Base-by-base conservation (phyloP, 2,329 filamentous ascomycete species). In the Sporothrix phasma region DNA sequence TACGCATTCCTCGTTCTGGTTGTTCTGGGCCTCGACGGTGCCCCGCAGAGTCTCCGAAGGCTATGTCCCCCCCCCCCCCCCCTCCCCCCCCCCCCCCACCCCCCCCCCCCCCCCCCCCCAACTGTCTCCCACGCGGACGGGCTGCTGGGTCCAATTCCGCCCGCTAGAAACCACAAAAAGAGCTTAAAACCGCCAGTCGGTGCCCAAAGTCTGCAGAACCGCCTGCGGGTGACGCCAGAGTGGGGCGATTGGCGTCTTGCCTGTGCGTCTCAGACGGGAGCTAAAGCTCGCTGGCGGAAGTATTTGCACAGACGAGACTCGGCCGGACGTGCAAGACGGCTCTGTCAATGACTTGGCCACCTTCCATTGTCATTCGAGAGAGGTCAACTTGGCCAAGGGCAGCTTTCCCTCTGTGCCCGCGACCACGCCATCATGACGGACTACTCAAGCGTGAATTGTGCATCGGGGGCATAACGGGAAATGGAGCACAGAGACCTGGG, bases 221-320 rank as follows among this genome's bases (percentile, higher is more conserved):
- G 4, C 51, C 51, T 39, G 31, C 34, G 37, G 51, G 5, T 24
- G 51, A 17, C 54, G 39, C 39, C 11, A 43, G 22, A 2, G 54
- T 59, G 54, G 54, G 39, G 37, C 37, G 54, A 59, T 45, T 59
- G 34, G 26, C 26, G 51, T n/a, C 45, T 24, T 39, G 11, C 22
- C 39, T 59, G 54, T 59, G 22, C 24, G 24, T 59, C 19, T 34
- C 17, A 19, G 22, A 37, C 58, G 58, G 58, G 58, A 61, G 58
- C 58, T 61, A 61, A 45, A 47, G 58, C 43, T 24, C 26, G 43
- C 58, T 47, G 58, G 58, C 43, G 43, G 41, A n/a, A 61, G 58
- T 60, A 45, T 47, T 47, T 43, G 37, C 39, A 59, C 22, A 45
- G 54, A 45, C n/a, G n/a, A n/a, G n/a, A n/a, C n/a, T n/a, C n/a